These are phyloP conservation scores for Eucalyptus pauciflora DNA, from an alignment of 345 rosid genomes.

Conservation along the genomic window DNA sequence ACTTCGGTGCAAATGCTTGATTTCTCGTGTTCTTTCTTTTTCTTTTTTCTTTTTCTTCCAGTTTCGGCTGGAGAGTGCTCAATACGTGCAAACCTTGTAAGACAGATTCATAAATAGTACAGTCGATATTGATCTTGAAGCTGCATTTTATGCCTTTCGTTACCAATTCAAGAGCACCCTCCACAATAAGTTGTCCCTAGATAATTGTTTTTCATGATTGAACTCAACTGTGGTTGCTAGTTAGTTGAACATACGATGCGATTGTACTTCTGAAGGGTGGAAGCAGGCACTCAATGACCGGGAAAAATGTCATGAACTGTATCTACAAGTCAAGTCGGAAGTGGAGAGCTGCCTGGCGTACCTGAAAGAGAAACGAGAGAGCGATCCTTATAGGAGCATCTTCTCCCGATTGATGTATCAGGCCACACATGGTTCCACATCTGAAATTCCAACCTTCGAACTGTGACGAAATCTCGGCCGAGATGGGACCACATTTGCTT, in stretches of 20 bases:
- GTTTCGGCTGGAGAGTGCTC: too few relatives aligned
- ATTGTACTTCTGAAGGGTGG: constrained; percentile 21
- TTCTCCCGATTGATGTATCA: background rate
- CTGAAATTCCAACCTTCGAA: constrained; percentile 55
- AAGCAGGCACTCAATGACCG: constrained; percentile 36
- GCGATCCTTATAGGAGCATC: constrained; percentile 55
- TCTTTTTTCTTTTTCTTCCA: too few relatives aligned
- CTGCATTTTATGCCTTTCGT: too few relatives aligned
- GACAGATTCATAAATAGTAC: too few relatives aligned
- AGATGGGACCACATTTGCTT: background rate
- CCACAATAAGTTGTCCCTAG: too few relatives aligned
- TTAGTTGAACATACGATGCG: background rate
- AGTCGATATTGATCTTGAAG: too few relatives aligned
- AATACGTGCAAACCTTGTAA: too few relatives aligned
- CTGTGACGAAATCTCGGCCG: constrained; percentile 5
- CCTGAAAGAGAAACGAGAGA: constrained; percentile 52
- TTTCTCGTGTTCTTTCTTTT: too few relatives aligned
- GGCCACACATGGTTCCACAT: constrained; percentile 31
- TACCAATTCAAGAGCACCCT: too few relatives aligned
- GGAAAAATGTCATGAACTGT: constrained; percentile 44
- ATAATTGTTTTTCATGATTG: too few relatives aligned
- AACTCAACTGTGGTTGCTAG: too few relatives aligned
- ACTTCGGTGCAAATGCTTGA: too few relatives aligned
- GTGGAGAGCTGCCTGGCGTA: constrained; percentile 42
- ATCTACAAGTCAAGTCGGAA: constrained; percentile 51